These are phyloP conservation scores for Hyaloperonospora arabidopsidis DNA, from an alignment of 352 stramenopile genomes.

Conservation along the genomic window DNA sequence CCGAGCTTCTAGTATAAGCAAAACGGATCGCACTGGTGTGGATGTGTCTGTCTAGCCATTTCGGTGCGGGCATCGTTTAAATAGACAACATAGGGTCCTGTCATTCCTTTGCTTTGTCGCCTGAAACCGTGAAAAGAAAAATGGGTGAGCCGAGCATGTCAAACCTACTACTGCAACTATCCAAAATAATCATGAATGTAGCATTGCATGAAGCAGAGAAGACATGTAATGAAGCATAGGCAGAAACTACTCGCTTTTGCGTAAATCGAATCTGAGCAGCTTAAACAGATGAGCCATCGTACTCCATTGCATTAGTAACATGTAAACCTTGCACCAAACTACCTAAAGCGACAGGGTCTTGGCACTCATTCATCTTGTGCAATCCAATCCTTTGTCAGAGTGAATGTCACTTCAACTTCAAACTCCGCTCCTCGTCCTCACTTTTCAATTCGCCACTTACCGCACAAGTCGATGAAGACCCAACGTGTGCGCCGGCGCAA, in stretches of 20 bases:
- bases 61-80: slow-evolving; percentile 43
- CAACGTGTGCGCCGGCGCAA: slow-evolving; percentile 20
- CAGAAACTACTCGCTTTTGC: no score
- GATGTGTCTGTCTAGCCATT: slow-evolving; percentile 21
- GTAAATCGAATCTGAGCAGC: no score
- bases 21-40: no score
- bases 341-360: slow-evolving; percentile 3
- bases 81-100: slow-evolving; percentile 48
- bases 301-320: background rate
- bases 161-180: no score
- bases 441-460: slow-evolving; percentile 23
- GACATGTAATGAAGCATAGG: no score
- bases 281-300: background rate
- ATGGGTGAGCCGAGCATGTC: no score
- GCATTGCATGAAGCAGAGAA: no score
- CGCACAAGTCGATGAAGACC: slow-evolving; percentile 23
- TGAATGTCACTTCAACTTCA: slow-evolving; percentile 25
- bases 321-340: background rate
- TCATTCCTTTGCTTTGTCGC: slow-evolving; percentile 9
- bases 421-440: slow-evolving; percentile 9
- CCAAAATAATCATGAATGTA: no score
- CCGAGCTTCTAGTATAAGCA: no score
- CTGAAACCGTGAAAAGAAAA: no score
- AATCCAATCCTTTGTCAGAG: slow-evolving; percentile 5
- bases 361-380: background rate